Base-by-base conservation (phyloP, 2,329 filamentous ascomycete genomes). In the Fusarium coffeatum region DNA sequence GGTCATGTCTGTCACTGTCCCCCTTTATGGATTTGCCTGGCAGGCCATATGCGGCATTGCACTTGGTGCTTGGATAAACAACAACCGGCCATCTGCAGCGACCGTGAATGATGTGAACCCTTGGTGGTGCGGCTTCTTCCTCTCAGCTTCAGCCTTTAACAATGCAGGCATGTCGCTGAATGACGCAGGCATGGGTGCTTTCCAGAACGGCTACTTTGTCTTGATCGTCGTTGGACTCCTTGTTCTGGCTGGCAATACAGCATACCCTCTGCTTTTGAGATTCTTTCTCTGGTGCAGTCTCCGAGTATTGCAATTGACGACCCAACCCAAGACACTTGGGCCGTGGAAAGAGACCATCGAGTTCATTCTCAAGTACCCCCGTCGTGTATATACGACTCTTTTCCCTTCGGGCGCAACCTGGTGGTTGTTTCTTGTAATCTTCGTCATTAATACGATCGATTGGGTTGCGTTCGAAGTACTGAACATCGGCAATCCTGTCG, bases 91-190 rank as follows among this genome's bases (percentile, higher is more conserved):
- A 1, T 79, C 80, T 11, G 79, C 83, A 6, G 83, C 88, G 1
- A 74, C 79, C 4, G 78, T 76, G 7, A 90, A 92, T 74, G 87
- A 85, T 15, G 83, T 90, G 56, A 87, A 88, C 61, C 87, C 90
- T 34, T 91, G 88, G 87, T 92, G 90, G 89, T 81, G 88, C 4
- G 90, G 90, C 42, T 85, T 88, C 46, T 92, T 92, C 79, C 89
- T 90, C 65, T 88, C 87, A 3, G 85, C 88, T 7, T 90, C 88
- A 20, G 90, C 89, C 0, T 92, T 92, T 78, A 91, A 91, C 78
- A 92, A 92, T 70, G 89, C 85, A n/a, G 89, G 90, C 42, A 90
- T 92, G 88, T 87, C 86, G 22, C 81, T 92, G 37, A 79, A 92
- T 15, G 89, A 92, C 75, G 84, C 86, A 42, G 91, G 90, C 73